Base-by-base conservation (phyloP, 2,329 filamentous ascomycete species). In the Venturia oleaginea region DNA sequence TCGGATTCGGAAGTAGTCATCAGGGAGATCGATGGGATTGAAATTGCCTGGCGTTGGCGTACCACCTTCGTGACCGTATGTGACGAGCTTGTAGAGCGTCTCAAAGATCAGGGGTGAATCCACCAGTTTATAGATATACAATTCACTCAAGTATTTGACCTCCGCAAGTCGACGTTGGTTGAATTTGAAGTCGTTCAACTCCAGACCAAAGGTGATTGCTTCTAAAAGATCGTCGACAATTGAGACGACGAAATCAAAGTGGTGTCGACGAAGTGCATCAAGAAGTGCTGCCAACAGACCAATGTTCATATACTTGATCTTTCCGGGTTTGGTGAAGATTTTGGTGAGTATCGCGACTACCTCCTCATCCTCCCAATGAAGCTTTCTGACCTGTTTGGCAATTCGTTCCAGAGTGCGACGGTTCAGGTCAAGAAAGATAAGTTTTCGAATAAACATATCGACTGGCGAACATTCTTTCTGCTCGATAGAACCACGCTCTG, bases 81-180 rank as follows among this genome's bases (percentile, higher is more conserved):
- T 96, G 73, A 97, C 83, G 69, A 99, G 89, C 72, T 91, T 92
- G 80, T 97, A 99, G 76, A 99, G 83, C 0, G 89, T 91, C 72
- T 99, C 94, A 71, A 99, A 99, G 62, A 99, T 89, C 30, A 97
- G 89, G 0, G 91, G 90, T 54, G 96, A 94, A 75, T 99, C 94
- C 43, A 99, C 84, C 85, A 99, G 91, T 65, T 94, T 90, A 74
- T 97, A 99, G 71, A 97, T 96, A 79, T 99, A 99, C 11, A 99
- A 84, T 76, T 99, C 94, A 27, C 91, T 92, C 5, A 99, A 81
- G 73, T 97, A 99, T 74, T 97, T 97, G 71, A 96, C 91, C 75
- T 97, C 93, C 2, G 95, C 91, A 67, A 99, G 88, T 27, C 94
- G 88, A 66, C 92, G 88, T 76, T 99, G 94, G 73, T 96, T 97